Evolutionary conservation across 768 basidiomycete genomes (phyloP).

Genomic region (Boletus subcaerulescens): DNA sequence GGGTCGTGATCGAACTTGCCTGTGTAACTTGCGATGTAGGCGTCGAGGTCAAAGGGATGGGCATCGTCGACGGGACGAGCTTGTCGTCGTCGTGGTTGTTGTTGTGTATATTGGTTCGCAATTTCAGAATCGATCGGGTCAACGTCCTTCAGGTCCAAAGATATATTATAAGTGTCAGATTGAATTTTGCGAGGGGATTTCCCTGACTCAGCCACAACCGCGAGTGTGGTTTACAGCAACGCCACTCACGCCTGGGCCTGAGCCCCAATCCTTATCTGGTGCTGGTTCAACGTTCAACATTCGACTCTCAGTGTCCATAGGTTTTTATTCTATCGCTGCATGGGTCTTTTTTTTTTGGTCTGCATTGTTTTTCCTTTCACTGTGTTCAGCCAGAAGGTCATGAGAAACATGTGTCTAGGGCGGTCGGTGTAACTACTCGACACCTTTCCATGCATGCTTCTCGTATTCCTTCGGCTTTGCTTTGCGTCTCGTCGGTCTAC

Average conservation of each 20-base stretch:
- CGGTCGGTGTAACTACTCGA: conserved; percentile 38
- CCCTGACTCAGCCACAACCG: too few relatives aligned
- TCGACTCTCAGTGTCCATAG: conserved; percentile 43
- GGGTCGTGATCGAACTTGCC: conserved; percentile 41
- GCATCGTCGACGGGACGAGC: conserved; percentile 63
- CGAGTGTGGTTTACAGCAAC: too few relatives aligned
- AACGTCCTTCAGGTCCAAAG: conserved; percentile 23
- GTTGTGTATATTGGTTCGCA: conserved; percentile 10
- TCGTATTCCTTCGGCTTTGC: conserved; percentile 63
- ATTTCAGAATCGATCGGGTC: conserved; percentile 29
- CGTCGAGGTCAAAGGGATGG: conserved; percentile 86
- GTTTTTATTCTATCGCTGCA: neutral
- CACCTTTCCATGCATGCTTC: conserved; percentile 77
- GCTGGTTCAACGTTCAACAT: too few relatives aligned
- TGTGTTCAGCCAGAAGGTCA: too few relatives aligned
- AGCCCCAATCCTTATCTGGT: too few relatives aligned
- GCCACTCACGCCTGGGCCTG: too few relatives aligned
- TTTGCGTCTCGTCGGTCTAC: conserved; percentile 33
- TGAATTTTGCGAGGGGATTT: too few relatives aligned
- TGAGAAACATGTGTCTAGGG: too few relatives aligned
- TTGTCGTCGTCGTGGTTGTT: conserved; percentile 14
- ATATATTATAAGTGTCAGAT: too few relatives aligned
- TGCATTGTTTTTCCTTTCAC: too few relatives aligned
- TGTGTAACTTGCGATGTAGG: conserved; percentile 72
- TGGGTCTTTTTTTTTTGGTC: too few relatives aligned